These are phyloP conservation scores for Musa itinerans DNA, from an alignment of 176 grass and related monocot species.

Conservation along the genomic window DNA sequence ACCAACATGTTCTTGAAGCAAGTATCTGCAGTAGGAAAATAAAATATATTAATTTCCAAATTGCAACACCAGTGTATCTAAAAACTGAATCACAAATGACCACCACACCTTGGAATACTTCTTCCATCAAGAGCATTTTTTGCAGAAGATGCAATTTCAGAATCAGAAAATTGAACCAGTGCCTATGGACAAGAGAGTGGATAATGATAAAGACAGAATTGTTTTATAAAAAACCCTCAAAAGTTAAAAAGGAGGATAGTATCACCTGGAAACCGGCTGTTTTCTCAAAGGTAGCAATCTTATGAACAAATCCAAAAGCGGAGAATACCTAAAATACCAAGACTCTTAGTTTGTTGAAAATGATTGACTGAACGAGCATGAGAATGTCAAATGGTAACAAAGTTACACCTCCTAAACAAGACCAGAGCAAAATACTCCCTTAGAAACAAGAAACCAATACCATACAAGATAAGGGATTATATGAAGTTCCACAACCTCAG, in stretches of 20 bases:
- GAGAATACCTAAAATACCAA: conserved; percentile 61
- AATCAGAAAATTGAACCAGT: conserved; percentile 82
- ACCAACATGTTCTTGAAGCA: conserved; percentile 77
- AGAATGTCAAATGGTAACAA: too few relatives aligned
- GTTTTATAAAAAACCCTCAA: background rate
- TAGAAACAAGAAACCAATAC: too few relatives aligned
- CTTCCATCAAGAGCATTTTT: conserved; percentile 93
- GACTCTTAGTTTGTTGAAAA: too few relatives aligned
- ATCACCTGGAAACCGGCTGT: conserved; percentile 88
- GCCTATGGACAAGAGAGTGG: conserved; percentile 33
- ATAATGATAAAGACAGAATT: conserved; percentile 14
- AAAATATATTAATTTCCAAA: conserved; percentile 3
- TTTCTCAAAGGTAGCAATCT: conserved; percentile 99
- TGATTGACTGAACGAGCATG: conserved; percentile 1
- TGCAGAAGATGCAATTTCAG: conserved; percentile 69
- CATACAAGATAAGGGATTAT: too few relatives aligned
- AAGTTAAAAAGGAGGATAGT: background rate
- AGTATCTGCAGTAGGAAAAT: conserved; percentile 40
- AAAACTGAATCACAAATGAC: too few relatives aligned
- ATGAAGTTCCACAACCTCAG: too few relatives aligned
- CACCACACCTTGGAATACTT: conserved; percentile 76
- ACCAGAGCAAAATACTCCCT: too few relatives aligned
- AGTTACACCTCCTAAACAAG: too few relatives aligned
- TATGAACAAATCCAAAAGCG: conserved; percentile 92
- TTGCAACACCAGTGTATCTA: background rate